Evolutionary conservation across 2,329 filamentous ascomycete species (phyloP).

Genomic region (Aspergillus sclerotialis): DNA sequence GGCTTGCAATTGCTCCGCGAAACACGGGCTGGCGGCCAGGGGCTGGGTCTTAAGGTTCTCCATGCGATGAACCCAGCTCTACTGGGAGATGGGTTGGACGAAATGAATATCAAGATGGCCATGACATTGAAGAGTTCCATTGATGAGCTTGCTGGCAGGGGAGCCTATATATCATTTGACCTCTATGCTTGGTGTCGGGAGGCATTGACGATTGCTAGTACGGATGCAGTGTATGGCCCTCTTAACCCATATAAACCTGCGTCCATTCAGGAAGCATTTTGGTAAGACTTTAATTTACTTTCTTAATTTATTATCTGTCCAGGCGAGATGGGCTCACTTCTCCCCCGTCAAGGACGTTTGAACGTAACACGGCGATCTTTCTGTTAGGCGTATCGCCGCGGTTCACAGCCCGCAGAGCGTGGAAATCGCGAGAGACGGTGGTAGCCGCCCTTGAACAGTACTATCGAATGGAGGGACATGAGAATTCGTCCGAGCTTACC

Average conservation of each 20-base stretch:
- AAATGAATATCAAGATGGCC: slow-evolving; percentile 20
- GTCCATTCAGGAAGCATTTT: slow-evolving; percentile 15
- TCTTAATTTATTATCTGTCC: neutral
- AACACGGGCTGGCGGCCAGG: slow-evolving; percentile 13
- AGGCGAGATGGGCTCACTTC: slow-evolving; percentile 27
- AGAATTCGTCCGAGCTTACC: slow-evolving; percentile 24
- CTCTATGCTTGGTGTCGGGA: slow-evolving; percentile 20
- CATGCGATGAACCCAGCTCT: slow-evolving; percentile 19
- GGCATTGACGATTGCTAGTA: slow-evolving; percentile 20
- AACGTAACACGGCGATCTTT: slow-evolving; percentile 23
- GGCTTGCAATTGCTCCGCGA: slow-evolving; percentile 14
- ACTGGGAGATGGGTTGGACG: slow-evolving; percentile 15
- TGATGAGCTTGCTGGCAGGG: slow-evolving; percentile 8
- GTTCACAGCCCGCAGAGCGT: slow-evolving; percentile 32
- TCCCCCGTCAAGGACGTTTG: too few species aligned
- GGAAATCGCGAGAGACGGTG: slow-evolving; percentile 29
- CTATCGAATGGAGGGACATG: slow-evolving; percentile 30
- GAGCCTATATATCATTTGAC: slow-evolving; percentile 10
- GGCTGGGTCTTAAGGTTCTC: slow-evolving; percentile 9
- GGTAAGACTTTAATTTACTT: slow-evolving; percentile 10
- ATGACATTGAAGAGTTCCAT: slow-evolving; percentile 7
- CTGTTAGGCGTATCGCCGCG: slow-evolving; percentile 27
- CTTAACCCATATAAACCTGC: slow-evolving; percentile 20
- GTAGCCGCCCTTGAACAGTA: slow-evolving; percentile 33
- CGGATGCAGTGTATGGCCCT: slow-evolving; percentile 20